Evolutionary conservation across 805 yeast species (phyloP).

Genomic region (Cephaloascus albidus): DNA sequence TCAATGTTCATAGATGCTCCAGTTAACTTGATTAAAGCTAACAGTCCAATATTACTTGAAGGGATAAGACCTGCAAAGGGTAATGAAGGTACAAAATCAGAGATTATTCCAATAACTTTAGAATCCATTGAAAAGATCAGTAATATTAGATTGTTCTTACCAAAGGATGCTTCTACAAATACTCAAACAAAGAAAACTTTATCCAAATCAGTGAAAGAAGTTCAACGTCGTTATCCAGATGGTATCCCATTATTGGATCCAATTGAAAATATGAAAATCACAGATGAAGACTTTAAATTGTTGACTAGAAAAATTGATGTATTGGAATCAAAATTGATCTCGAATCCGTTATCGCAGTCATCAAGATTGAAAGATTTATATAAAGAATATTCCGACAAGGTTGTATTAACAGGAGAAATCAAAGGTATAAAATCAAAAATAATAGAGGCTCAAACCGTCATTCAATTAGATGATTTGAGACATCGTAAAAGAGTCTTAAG

Average conservation of each 20-base stretch:
- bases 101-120: slow-evolving; percentile 78
- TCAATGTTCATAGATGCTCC: slow-evolving; percentile 79
- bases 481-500: slow-evolving; percentile 89
- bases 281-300: slow-evolving; percentile 65
- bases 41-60: slow-evolving; percentile 70
- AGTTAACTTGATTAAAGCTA: slow-evolving; percentile 67
- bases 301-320: slow-evolving; percentile 74
- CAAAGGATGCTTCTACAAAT: slow-evolving; percentile 58
- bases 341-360: slow-evolving; percentile 61
- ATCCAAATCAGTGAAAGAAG: slow-evolving; percentile 71
- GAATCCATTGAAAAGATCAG: slow-evolving; percentile 69
- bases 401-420: slow-evolving; percentile 49
- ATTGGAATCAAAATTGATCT: slow-evolving; percentile 60
- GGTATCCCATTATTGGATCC: slow-evolving; percentile 93
- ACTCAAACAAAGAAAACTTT: slow-evolving; percentile 48
- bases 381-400: slow-evolving; percentile 55
- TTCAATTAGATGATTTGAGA: slow-evolving; percentile 89
- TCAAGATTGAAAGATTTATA: slow-evolving; percentile 55
- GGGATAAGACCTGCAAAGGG: slow-evolving; percentile 80
- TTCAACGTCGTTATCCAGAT: slow-evolving; percentile 75
- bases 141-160: slow-evolving; percentile 72
- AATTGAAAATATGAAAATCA: slow-evolving; percentile 84
- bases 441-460: slow-evolving; percentile 78
- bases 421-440: slow-evolving; percentile 56
- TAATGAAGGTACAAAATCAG: slow-evolving; percentile 65